phyloP scores from a whole-genome alignment of 2,329 filamentous ascomycete genomes.

The Sordariomycetes sp. region DNA sequence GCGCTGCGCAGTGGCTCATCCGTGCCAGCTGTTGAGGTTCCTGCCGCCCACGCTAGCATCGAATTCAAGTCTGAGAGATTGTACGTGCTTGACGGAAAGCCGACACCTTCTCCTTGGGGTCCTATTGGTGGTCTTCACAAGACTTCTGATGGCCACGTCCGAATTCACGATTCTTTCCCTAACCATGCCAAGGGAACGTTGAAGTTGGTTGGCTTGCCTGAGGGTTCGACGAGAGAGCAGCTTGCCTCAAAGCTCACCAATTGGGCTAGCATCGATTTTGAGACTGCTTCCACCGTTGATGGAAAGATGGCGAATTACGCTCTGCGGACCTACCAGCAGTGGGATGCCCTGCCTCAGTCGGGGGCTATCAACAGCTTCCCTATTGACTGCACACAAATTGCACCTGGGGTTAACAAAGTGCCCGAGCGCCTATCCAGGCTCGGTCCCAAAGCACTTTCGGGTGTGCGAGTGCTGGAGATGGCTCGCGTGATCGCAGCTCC shows the following conservation, averaged over 20 bases:
- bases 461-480: conserved; percentile 61
- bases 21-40: conserved; percentile 22
- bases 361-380: conserved; percentile 33
- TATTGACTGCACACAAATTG: conserved; percentile 28
- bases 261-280: conserved; percentile 38
- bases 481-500: conserved; percentile 66
- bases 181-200: conserved; percentile 37
- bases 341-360: conserved; percentile 40
- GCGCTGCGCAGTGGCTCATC: conserved; percentile 17
- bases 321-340: conserved; percentile 37
- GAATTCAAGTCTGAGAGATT: conserved; percentile 46
- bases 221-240: conserved; percentile 21
- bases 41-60: conserved; percentile 32
- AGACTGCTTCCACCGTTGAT: conserved; percentile 28
- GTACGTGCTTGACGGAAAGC: conserved; percentile 30
- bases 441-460: conserved; percentile 30
- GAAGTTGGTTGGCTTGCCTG: conserved; percentile 28
- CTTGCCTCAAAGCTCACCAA: conserved; percentile 24
- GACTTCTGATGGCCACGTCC: conserved; percentile 40
- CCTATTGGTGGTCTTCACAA: conserved; percentile 41
- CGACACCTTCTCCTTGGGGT: conserved; percentile 22
- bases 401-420: conserved; percentile 4
- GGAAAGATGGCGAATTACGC: conserved; percentile 35
- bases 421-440: neutral
- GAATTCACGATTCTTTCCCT: conserved; percentile 44